Base-by-base conservation (phyloP, 805 yeast species). In the Ogataea trehaloabstinens region DNA sequence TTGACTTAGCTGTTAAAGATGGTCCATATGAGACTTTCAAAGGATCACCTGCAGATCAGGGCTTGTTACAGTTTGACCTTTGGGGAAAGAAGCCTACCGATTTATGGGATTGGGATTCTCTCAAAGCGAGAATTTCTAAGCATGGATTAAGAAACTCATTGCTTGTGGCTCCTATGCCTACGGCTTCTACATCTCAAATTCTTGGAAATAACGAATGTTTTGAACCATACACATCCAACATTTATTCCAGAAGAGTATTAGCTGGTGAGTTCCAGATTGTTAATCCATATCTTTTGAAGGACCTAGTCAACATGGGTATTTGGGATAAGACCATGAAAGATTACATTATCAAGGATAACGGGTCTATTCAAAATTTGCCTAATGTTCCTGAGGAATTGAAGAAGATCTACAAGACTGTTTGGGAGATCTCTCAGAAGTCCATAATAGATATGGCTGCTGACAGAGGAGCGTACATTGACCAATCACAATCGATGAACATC, bases 401-500 rank as follows among this genome's bases (percentile, higher is more conserved):
- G 58, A 70, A 70, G 21, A 61, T 76, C 46, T 76, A 76, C 60
- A 74, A 72, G 56, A 76, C 82, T 2, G 81, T 76, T 24, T 76
- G 82, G 82, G 82, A 76, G 61, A 71, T 76, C 40, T 68, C 78
- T 28, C 82, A 76, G 56, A 74, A 74, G 59, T 70, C 69, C 40
- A 72, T 76, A 48, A 76, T 77, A 50, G 82, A 76, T 61, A 63
- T 69, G 76, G 80, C 86, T 46, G 84, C 87, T 41, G 89, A 80
- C 55, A 75, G 93, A 66, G 80, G 87, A 43, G 83, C 88, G 17
- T 85, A 72, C 64, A 80, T 85, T 60, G 91, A 84, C 63, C 99
- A 93, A 69, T 87, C 96, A 29, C 98, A 91, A 70, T 84, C 95
- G 24, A 70, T 93, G 74, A 93, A 91, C 66, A 84, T 93, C 55